Conservation (phyloP, 495 filamentous ascomycete genomes). For the Penicillium paxilli region DNA sequence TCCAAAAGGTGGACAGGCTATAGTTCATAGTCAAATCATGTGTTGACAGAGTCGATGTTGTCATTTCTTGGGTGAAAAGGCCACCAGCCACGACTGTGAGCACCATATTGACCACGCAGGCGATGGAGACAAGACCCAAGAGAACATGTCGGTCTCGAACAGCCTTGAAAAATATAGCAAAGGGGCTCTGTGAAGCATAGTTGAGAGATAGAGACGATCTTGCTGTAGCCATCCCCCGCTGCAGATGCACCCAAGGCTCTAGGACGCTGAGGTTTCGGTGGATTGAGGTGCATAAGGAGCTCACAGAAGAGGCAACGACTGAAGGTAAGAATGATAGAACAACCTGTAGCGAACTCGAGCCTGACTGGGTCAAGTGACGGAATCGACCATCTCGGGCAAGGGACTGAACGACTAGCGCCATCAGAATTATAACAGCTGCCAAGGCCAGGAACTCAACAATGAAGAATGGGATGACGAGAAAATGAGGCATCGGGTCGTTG, state of each 20-base stretch:
- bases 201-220: constrained; percentile 36
- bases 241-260: constrained; percentile 47
- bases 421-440: constrained; percentile 35
- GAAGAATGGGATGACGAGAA: constrained; percentile 42
- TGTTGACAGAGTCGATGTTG: constrained; percentile 27
- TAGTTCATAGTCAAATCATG: constrained; percentile 30
- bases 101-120: constrained; percentile 36
- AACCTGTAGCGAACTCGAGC: constrained; percentile 38
- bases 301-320: constrained; percentile 37
- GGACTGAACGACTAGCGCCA: constrained; percentile 33
- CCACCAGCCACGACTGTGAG: constrained; percentile 40
- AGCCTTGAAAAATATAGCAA: constrained; percentile 33
- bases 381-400: constrained; percentile 35
- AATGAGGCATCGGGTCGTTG: constrained; percentile 41
- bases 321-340: constrained; percentile 40
- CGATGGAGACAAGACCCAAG: constrained; percentile 33
- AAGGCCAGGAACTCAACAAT: constrained; percentile 39
- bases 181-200: constrained; percentile 40
- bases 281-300: constrained; percentile 40
- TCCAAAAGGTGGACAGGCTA: constrained; percentile 33
- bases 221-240: constrained; percentile 35
- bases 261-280: constrained; percentile 42
- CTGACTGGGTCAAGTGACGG: constrained; percentile 35
- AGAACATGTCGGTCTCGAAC: constrained; percentile 33
- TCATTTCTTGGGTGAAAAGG: constrained; percentile 39